phyloP scores from a whole-genome alignment of 805 yeast genomes.

The Brettanomyces nanus region DNA sequence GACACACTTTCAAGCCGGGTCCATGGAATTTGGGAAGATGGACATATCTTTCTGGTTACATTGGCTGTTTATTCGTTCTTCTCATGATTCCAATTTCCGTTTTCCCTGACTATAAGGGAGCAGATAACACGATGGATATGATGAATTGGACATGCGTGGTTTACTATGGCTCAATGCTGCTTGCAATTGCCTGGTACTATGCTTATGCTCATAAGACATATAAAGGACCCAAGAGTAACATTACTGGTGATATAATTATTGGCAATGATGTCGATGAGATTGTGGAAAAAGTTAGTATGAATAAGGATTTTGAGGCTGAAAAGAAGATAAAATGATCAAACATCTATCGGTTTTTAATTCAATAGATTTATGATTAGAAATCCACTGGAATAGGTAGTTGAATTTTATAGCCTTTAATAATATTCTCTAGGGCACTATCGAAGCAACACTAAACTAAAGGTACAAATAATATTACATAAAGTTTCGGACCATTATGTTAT shows the following conservation, averaged over 20 bases:
- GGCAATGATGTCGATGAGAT: not conserved
- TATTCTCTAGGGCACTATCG: too few species aligned
- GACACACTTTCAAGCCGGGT: conserved; percentile 47
- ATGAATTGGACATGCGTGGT: conserved; percentile 65
- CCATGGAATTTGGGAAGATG: conserved; percentile 58
- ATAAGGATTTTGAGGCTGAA: too few species aligned
- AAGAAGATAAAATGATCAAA: too few species aligned
- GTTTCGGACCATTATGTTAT: too few species aligned
- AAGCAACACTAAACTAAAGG: too few species aligned
- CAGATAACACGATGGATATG: conserved; percentile 25
- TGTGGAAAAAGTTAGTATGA: not conserved
- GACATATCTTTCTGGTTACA: conserved; percentile 39
- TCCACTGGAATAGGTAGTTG: too few species aligned
- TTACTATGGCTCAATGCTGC: conserved; percentile 49
- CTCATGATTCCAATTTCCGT: conserved; percentile 55
- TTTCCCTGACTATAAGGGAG: conserved; percentile 43
- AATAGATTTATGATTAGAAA: too few species aligned
- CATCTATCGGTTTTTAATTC: too few species aligned
- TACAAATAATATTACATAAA: too few species aligned
- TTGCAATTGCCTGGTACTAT: conserved; percentile 42
- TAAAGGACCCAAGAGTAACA: conserved; percentile 51
- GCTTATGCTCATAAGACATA: conserved; percentile 52
- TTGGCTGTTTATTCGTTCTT: conserved; percentile 41
- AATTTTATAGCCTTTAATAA: too few species aligned
- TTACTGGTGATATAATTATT: conserved; percentile 11